Conservation (phyloP, 768 basidiomycete genomes). For the Kondoa malvinella region DNA sequence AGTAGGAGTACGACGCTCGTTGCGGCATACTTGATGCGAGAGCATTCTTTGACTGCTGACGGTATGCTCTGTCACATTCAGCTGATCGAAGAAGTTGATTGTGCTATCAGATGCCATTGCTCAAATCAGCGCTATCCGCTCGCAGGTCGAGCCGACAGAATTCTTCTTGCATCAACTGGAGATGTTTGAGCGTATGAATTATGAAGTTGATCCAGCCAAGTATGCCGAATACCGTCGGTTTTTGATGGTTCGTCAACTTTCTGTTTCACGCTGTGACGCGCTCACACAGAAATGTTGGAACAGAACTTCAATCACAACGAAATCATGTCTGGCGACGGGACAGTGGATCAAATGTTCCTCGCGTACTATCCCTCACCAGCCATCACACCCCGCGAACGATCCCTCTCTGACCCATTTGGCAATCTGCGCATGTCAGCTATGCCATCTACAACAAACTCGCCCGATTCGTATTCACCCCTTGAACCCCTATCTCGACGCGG, state of each 20-base stretch:
- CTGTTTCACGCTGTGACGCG: background rate
- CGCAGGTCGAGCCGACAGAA: slow-evolving; percentile 24
- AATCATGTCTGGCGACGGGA: slow-evolving; percentile 20
- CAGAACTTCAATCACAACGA: slow-evolving; percentile 2
- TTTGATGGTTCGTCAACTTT: slow-evolving; percentile 19
- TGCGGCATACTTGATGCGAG: slow-evolving; percentile 25
- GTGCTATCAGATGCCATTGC: slow-evolving; percentile 20
- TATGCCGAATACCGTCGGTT: slow-evolving; percentile 25
- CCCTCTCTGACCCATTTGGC: slow-evolving; percentile 16
- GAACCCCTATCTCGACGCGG: slow-evolving; percentile 8
- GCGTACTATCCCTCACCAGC: slow-evolving; percentile 28
- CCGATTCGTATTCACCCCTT: background rate
- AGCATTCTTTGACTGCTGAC: slow-evolving; percentile 24
- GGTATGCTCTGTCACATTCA: too few relatives aligned
- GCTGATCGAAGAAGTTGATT: background rate
- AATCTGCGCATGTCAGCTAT: slow-evolving; percentile 20
- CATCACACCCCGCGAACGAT: slow-evolving; percentile 14
- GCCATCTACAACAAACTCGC: slow-evolving; percentile 7
- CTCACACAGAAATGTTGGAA: background rate
- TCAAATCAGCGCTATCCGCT: slow-evolving; percentile 18
- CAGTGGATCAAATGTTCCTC: slow-evolving; percentile 23
- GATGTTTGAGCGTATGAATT: slow-evolving; percentile 25
- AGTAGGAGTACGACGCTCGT: slow-evolving; percentile 25
- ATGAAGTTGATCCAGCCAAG: slow-evolving; percentile 26
- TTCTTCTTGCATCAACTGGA: slow-evolving; percentile 27